phyloP scores from a whole-genome alignment of 257 asterid species.

The Solanum habrochaites region DNA sequence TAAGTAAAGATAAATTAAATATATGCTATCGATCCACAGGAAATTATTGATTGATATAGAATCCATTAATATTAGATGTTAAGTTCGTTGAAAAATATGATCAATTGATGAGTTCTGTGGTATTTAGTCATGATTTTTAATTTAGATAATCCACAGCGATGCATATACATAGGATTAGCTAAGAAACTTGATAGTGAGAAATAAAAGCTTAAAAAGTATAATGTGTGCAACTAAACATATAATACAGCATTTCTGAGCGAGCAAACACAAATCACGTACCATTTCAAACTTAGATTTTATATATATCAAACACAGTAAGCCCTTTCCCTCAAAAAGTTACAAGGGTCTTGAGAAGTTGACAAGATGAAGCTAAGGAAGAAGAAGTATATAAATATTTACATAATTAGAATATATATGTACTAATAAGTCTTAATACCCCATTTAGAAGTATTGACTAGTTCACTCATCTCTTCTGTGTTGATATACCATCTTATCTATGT shows the following conservation, averaged over 20 bases:
- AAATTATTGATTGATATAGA: too few species aligned
- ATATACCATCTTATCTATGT: slow-evolving; percentile 6
- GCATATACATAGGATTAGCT: not conserved
- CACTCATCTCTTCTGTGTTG: not conserved
- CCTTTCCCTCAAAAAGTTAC: not conserved
- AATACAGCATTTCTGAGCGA: not conserved
- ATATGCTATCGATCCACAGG: too few species aligned
- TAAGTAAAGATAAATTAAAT: too few species aligned
- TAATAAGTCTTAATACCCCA: not conserved
- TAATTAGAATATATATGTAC: too few species aligned
- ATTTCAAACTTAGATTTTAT: not conserved
- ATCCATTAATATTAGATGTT: too few species aligned
- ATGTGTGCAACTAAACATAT: not conserved
- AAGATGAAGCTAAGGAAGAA: not conserved
- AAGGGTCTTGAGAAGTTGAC: not conserved
- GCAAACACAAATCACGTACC: not conserved
- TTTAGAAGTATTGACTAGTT: not conserved
- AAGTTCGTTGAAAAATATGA: too few species aligned
- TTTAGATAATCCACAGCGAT: too few species aligned
- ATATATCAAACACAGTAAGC: not conserved
- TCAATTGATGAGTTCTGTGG: not conserved
- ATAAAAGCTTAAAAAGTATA: not conserved
- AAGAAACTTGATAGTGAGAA: not conserved
- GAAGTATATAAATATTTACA: not conserved
- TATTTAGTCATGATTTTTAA: too few species aligned